Percentiles rank a stretch among this genome's conserved stretches.
Conservation (phyloP, 2,329 filamentous ascomycete genomes). For the Fusarium chaquense region DNA sequence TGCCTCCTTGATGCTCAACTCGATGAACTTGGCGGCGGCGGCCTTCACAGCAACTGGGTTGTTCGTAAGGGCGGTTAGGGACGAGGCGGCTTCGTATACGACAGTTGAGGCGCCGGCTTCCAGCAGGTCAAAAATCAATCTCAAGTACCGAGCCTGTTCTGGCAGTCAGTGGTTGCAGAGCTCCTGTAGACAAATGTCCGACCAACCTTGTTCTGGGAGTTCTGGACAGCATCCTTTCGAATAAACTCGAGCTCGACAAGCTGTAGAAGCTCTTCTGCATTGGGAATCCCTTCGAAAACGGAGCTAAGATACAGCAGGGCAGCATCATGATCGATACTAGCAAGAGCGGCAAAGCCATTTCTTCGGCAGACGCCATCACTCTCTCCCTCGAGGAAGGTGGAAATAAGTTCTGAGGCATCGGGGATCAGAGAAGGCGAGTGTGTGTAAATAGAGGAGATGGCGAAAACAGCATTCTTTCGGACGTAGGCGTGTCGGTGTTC, state of each 20-base stretch:
- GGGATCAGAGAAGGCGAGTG: constrained; percentile 94
- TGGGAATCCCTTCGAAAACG: constrained; percentile 93
- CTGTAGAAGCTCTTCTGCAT: constrained; percentile 93
- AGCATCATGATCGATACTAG: constrained; percentile 92
- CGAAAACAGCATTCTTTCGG: constrained; percentile 97
- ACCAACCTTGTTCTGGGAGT: constrained; percentile 89
- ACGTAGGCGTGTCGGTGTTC: constrained; percentile 98
- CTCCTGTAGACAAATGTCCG: not conserved
- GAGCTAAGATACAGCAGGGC: constrained; percentile 88
- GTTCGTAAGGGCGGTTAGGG: constrained; percentile 90
- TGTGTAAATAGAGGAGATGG: constrained; percentile 89
- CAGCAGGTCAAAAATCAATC: constrained; percentile 95
- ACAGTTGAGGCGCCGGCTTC: constrained; percentile 95
- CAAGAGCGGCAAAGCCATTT: constrained; percentile 93
- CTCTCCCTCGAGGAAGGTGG: constrained; percentile 89
- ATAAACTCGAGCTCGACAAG: constrained; percentile 97
- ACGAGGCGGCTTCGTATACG: constrained; percentile 96
- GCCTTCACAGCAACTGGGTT: constrained; percentile 99
- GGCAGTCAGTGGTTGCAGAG: constrained; percentile 45
- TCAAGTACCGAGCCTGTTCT: constrained; percentile 82
- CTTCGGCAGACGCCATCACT: constrained; percentile 96
- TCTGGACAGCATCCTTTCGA: constrained; percentile 94
- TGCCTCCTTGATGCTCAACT: constrained; percentile 95
- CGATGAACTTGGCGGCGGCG: constrained; percentile 94
- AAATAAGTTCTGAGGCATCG: constrained; percentile 92